Base-by-base conservation (phyloP, 1,284 basidiomycete genomes). In the Trametes polyzona region DNA sequence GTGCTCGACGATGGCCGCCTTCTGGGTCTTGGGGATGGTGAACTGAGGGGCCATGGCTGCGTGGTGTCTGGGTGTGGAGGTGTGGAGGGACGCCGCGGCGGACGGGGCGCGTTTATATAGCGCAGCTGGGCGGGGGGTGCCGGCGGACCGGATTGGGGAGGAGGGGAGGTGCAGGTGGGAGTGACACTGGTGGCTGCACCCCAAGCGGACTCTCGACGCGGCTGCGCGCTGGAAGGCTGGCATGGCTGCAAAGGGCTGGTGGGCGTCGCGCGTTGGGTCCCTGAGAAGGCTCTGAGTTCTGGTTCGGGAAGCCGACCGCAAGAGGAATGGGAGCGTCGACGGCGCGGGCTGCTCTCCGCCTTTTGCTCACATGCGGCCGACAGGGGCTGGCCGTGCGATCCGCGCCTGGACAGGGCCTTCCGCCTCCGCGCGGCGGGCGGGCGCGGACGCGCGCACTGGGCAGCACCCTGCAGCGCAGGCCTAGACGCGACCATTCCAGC, bases 11-110 rank as follows among this genome's bases (percentile, higher is more conserved):
- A 92, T 76, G 36, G 86, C 87, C 23, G 86, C 89, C 47, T 74
- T 78, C 66, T 90, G 87, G 10, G 74, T 80, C 68, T 81, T 79
- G 32, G 88, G 89, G 66, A 91, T 84, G 41, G 65, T 60, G 63
- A 62, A 71, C 52, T 59, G 50, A 40, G 69, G 44, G 21, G 62
- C 43, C 66, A 65, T 67, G 42, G 55, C 37, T n/a, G 57, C 40
- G 40, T 52, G 58, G 17, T 39, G 53, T 33, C 48, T 47, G 49
- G 32, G 49, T 12, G 53, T 4, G 27, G 53, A 39, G 40, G 53
- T 55, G 53, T 21, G 49, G 46, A 47, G 21, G 27, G 33, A 24
- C 16, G 53, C 37, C 1, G 47, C 16, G 19, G 40, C 3, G 9
- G 32, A 33, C 7, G 27, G 19, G 27, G 32, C 11, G 43, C 11